Base-by-base conservation (phyloP, 1,139 yeast species). In the Suhomyces yuchorum region DNA sequence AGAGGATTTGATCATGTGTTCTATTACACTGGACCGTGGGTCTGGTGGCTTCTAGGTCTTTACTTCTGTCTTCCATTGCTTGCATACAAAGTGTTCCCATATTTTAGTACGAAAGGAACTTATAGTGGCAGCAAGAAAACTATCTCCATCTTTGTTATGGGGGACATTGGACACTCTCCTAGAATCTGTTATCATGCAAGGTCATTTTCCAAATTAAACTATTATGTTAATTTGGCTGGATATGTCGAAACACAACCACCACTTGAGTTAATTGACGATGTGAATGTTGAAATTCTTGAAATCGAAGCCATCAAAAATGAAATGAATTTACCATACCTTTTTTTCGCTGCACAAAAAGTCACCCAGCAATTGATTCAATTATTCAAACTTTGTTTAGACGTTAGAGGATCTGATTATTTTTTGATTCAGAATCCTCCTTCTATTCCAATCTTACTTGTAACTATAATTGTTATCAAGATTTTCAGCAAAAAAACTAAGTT, bases 91-190 rank as follows among this genome's bases (percentile, higher is more conserved):
- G 44, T 75, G 1, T 50, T 73, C 3, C 80, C 80, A 7, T 62
- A 59, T 39, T 47, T 66, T 47, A 48, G 55, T 35, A 42, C 59
- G 19, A 58, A 57, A 37, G 56, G 62, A 14, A 52, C 55, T 8
- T 48, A 51, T 42, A 41, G 60, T 11, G 59, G 61, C 2, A 57
- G 60, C 49, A 68, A 78, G 54, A 79, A 71, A 55, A 71, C 89
- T 40, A 82, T 90, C 3, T 77, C 88, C 8, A 83, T 93, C 23
- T 78, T 89, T 50, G 99, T 93, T 1, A 71, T 95, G 23, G 99
- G 99, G 1, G 99, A 93, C 61, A 65, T 95, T 46, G 97, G 97
- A 12, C 96, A 92, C 60, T 92, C 98, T 1, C 99, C 99, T 4
- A 74, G 99, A 52, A 93, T 93, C 89, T 80, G 87, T 58, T 88